Percentiles rank a stretch among this genome's conserved stretches.
These are phyloP conservation scores for Pseudophaeomoniella oleicola DNA, from an alignment of 2,329 filamentous ascomycete species.

Conservation along the genomic window DNA sequence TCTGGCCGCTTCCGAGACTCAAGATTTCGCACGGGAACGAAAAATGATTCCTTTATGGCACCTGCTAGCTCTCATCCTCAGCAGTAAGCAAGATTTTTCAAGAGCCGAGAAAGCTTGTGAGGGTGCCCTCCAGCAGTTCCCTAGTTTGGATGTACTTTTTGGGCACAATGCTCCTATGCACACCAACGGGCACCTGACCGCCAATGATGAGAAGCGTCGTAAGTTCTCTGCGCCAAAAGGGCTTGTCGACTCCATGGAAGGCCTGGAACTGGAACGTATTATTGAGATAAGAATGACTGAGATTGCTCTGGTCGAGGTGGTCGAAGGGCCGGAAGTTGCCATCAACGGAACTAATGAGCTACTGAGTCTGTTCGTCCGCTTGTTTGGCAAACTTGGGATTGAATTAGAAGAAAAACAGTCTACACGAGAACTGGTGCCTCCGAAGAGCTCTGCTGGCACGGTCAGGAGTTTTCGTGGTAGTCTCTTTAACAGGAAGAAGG, in stretches of 20 bases:
- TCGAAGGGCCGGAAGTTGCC: slow-evolving; percentile 70
- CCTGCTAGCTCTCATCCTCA: slow-evolving; percentile 70
- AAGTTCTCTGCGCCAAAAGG: slow-evolving; percentile 23
- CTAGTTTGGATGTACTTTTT: slow-evolving; percentile 55
- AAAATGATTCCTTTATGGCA: slow-evolving; percentile 78
- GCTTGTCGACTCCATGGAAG: slow-evolving; percentile 65
- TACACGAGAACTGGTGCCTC: slow-evolving; percentile 35
- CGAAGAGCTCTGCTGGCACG: slow-evolving; percentile 58
- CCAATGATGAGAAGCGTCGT: slow-evolving; percentile 17
- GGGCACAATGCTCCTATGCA: slow-evolving; percentile 25
- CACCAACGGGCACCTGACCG: background rate
- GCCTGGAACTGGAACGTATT: slow-evolving; percentile 70
- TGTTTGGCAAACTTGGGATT: slow-evolving; percentile 54
- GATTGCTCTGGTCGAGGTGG: slow-evolving; percentile 64
- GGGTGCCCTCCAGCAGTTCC: slow-evolving; percentile 81
- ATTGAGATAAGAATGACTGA: slow-evolving; percentile 96
- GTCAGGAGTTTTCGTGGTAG: slow-evolving; percentile 56
- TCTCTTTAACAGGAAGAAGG: slow-evolving; percentile 55
- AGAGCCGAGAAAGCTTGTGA: slow-evolving; percentile 74
- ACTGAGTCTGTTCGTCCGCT: slow-evolving; percentile 61
- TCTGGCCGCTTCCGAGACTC: slow-evolving; percentile 17
- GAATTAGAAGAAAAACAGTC: slow-evolving; percentile 22
- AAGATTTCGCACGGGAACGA: slow-evolving; percentile 18
- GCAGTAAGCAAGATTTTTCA: slow-evolving; percentile 69
- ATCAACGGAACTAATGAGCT: slow-evolving; percentile 82